Percentiles rank a stretch among this genome's conserved stretches.
Evolutionary conservation across 495 filamentous ascomycete species (phyloP).

Genomic region (Apodospora peruviana): DNA sequence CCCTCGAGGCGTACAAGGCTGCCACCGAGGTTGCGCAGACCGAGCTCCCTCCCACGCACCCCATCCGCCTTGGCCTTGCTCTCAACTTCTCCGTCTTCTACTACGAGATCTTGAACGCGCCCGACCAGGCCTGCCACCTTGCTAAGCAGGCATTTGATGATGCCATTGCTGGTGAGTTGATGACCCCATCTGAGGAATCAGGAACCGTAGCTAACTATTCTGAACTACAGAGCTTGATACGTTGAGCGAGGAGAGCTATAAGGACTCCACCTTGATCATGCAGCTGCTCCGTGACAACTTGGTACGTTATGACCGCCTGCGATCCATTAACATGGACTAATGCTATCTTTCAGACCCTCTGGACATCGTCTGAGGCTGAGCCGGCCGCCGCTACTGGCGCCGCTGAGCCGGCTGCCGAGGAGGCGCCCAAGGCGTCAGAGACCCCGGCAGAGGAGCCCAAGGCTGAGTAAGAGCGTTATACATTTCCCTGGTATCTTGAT

Average conservation of each 20-base stretch:
- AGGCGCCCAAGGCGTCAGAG: conserved; percentile 36
- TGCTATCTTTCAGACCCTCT: conserved; percentile 70
- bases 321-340: not conserved
- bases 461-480: conserved; percentile 42
- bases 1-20: conserved; percentile 97
- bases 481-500: conserved; percentile 26
- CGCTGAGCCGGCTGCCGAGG: conserved; percentile 58
- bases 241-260: conserved; percentile 99
- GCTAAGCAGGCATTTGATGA: conserved; percentile 99
- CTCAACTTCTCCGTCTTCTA: conserved; percentile 99
- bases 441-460: conserved; percentile 45
- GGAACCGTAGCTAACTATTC: conserved; percentile 14
- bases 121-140: conserved; percentile 97
- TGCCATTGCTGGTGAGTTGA: conserved; percentile 82
- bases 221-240: conserved; percentile 81
- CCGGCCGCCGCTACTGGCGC: conserved; percentile 53
- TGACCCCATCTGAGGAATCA: not conserved
- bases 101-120: conserved; percentile 99
- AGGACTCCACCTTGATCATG: conserved; percentile 99
- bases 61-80: conserved; percentile 96
- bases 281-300: conserved; percentile 98
- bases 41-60: conserved; percentile 96
- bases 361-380: conserved; percentile 98
- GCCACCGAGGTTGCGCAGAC: conserved; percentile 98
- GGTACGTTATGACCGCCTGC: conserved; percentile 50